Percentiles rank a stretch among this genome's conserved stretches.
phyloP scores from a whole-genome alignment of 441 rosid genomes.

The Bocquillonia castaneifolia region DNA sequence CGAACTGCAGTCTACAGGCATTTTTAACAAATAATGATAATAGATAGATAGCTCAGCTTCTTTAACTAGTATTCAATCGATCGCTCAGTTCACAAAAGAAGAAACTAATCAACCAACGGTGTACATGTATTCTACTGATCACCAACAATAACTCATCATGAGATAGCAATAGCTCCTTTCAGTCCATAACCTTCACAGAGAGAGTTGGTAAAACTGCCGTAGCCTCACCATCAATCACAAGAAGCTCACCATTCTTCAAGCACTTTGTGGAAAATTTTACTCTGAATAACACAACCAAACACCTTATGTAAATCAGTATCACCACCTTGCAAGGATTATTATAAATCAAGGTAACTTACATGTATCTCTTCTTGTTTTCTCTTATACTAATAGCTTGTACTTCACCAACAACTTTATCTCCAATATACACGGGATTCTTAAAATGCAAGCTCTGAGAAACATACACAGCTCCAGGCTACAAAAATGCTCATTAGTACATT shows the following conservation, averaged over 20 bases:
- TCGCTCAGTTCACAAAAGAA: not conserved
- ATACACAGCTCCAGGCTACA: constrained; percentile 83
- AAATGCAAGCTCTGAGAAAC: constrained; percentile 77
- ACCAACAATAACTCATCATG: too few relatives aligned
- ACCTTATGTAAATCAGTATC: not conserved
- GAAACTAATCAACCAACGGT: not conserved
- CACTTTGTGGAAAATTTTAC: constrained; percentile 77
- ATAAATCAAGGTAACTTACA: constrained; percentile 37
- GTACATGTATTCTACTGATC: too few relatives aligned
- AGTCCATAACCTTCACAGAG: constrained; percentile 20
- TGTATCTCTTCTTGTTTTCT: constrained; percentile 49
- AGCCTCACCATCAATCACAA: constrained; percentile 77
- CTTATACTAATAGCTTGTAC: constrained; percentile 50
- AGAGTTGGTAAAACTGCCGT: constrained; percentile 53
- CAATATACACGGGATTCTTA: constrained; percentile 60
- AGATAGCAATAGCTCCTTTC: constrained; percentile 2
- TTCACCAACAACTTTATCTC: constrained; percentile 56
- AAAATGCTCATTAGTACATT: not conserved
- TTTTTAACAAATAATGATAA: not conserved
- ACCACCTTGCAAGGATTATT: not conserved
- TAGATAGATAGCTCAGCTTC: too few relatives aligned
- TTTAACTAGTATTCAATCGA: too few relatives aligned
- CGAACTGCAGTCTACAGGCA: not conserved
- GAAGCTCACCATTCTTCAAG: constrained; percentile 48
- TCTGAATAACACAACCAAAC: constrained; percentile 32